A percentile compares a stretch with the other conserved stretches of the same genome.
These are phyloP conservation scores for Fusarium piperis DNA, from an alignment of 2,329 filamentous ascomycete species.

Conservation along the genomic window DNA sequence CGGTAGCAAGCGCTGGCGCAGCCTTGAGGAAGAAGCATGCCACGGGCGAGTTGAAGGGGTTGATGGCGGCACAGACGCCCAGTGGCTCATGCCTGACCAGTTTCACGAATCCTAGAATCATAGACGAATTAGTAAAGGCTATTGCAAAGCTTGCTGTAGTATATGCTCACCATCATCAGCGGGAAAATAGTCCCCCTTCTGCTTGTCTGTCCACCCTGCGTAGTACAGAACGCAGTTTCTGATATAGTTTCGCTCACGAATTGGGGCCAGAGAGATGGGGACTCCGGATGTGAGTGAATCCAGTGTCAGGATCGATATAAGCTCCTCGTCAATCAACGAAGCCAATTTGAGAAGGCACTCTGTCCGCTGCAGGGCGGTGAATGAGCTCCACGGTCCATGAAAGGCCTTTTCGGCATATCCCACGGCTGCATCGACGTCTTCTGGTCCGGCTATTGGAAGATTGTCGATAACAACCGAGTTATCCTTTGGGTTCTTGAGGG, in stretches of 20 bases:
- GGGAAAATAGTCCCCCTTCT: constrained; percentile 21
- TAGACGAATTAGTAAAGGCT: background rate
- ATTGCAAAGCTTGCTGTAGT: background rate
- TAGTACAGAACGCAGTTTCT: constrained; percentile 22
- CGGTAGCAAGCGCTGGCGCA: constrained; percentile 61
- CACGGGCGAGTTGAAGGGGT: constrained; percentile 25
- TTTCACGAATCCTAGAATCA: constrained; percentile 12
- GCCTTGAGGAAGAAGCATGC: constrained; percentile 42
- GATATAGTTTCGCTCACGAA: constrained; percentile 22
- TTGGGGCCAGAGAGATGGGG: constrained; percentile 15
- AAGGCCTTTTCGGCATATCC: constrained; percentile 16
- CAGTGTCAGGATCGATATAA: constrained; percentile 5
- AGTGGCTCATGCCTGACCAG: constrained; percentile 19
- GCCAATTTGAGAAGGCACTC: constrained; percentile 24
- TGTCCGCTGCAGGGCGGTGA: constrained; percentile 11
- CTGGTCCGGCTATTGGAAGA: constrained; percentile 7
- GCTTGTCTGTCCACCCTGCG: constrained; percentile 25
- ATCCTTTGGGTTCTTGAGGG: background rate
- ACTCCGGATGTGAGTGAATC: constrained; percentile 21
- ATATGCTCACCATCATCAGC: constrained; percentile 18
- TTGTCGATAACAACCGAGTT: constrained; percentile 3
- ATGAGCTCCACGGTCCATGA: constrained; percentile 15
- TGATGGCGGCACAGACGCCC: constrained; percentile 21
- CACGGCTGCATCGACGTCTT: constrained; percentile 11
- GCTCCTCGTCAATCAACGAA: constrained; percentile 13